phyloP scores from a whole-genome alignment of 306 rosid genomes.

The Betula pendula region DNA sequence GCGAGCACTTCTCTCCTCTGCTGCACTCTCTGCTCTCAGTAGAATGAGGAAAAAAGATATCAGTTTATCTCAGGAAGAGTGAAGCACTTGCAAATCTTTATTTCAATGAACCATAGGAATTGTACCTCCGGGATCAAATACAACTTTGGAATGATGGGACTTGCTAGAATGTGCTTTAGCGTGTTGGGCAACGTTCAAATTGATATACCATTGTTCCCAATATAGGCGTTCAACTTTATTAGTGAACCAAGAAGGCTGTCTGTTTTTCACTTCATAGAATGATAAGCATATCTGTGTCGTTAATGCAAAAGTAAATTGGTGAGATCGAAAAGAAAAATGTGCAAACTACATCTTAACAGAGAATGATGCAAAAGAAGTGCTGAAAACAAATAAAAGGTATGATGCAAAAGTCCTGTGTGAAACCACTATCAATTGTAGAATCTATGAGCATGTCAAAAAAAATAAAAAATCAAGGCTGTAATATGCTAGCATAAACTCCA shows the following conservation, averaged over 20 bases:
- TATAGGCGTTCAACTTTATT: constrained; percentile 73
- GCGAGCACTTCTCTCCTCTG: constrained; percentile 74
- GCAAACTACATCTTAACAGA: background rate
- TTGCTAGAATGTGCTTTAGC: constrained; percentile 64
- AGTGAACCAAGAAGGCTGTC: constrained; percentile 82
- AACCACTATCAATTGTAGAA: background rate
- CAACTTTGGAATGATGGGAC: constrained; percentile 70
- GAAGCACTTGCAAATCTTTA: constrained; percentile 19
- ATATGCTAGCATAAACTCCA: background rate
- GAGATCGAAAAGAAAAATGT: background rate
- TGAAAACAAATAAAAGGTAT: background rate
- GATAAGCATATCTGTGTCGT: constrained; percentile 79
- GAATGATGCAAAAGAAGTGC: background rate
- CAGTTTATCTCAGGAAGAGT: constrained; percentile 10
- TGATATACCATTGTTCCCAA: constrained; percentile 99
- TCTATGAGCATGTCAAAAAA: background rate
- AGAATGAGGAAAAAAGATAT: background rate
- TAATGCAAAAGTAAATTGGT: constrained; percentile 19
- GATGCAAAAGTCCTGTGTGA: background rate
- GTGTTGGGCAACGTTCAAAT: constrained; percentile 78
- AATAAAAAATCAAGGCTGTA: background rate
- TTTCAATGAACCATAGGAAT: constrained; percentile 19
- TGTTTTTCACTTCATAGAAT: constrained; percentile 84
- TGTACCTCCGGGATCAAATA: constrained; percentile 76
- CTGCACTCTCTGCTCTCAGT: constrained; percentile 50